phyloP scores from a whole-genome alignment of 164 flowering plant genomes.

The Macadamia integrifolia region DNA sequence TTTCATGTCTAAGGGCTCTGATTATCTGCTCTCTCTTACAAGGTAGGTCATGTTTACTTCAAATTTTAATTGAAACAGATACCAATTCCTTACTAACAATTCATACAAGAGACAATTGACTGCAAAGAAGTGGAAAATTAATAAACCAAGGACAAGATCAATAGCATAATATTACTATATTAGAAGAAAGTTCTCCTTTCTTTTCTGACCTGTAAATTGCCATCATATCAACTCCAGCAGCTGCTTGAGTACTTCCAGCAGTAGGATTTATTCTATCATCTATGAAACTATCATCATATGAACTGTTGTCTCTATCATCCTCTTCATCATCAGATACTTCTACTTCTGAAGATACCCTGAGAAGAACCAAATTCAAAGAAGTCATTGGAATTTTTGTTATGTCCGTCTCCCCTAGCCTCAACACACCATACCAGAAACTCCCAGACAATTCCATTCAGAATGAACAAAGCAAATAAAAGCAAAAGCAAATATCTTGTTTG shows the following conservation, averaged over 20 bases:
- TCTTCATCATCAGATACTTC: constrained; percentile 66
- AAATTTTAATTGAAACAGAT: too few relatives aligned
- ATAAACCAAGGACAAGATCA: background rate
- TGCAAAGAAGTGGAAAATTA: too few relatives aligned
- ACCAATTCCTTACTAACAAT: background rate
- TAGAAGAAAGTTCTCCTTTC: background rate
- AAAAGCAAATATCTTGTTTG: background rate
- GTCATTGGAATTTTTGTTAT: background rate
- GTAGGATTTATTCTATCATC: constrained; percentile 61
- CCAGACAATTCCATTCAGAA: too few relatives aligned
- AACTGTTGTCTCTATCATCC: constrained; percentile 35
- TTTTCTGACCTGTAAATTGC: constrained; percentile 74
- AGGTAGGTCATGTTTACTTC: background rate
- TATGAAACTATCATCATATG: constrained; percentile 75
- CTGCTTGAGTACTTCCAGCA: constrained; percentile 42
- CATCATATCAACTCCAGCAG: constrained; percentile 64
- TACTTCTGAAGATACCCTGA: constrained; percentile 77
- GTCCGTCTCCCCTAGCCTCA: too few relatives aligned
- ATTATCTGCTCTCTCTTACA: background rate
- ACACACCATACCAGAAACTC: too few relatives aligned
- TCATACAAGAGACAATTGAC: too few relatives aligned
- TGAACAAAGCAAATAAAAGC: background rate
- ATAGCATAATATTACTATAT: background rate
- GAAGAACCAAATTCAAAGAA: constrained; percentile 10
- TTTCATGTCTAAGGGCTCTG: background rate